Evolutionary conservation across 805 yeast species (phyloP), one percentile per base, ranked within the genome.

Genomic region (Jamesozyma gamospora): DNA sequence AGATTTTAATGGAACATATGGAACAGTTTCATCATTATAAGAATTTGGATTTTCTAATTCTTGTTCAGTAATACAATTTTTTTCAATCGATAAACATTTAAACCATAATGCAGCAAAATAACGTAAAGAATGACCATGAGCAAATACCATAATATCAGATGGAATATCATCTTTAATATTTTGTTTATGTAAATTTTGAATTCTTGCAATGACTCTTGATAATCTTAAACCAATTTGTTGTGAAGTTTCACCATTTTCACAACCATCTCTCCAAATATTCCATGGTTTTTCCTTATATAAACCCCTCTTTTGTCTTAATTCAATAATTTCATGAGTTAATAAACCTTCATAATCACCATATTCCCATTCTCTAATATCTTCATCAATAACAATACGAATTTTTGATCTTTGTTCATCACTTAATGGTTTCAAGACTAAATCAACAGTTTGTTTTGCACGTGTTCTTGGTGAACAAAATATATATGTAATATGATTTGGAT

Each of bases 341-440:
- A 78, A 60, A 4, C 97, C 97, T 67, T 90, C 97, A 60, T 90
- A 90, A 55, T 84, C 92, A 49, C 97, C 97, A 53, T 90, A 90
- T 49, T 85, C 94, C 96, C 96, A 90, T 63, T 90, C 97, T 50
- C 92, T 73, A 36, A 87, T 62, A 52, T 85, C 87, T 36, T 82
- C 76, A 46, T 77, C 80, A 15, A 70, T 69, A 41, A 66, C 62
- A 33, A 71, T 52, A 8, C 70, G 64, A 36, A 79, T 69, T 6
- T 60, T 46, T 9, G 66, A 46, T 43, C 63, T 67, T 14, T 66
- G 62, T 19, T 65, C 66, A 12, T 64, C 69, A 18, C 69, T 66
- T 34, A 78, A 53, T 4, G 65, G 55, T 41, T 71, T 74, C 32
- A 82, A 60, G 14, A 87, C 65, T 43, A 87, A 66, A 14, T 79